These are phyloP conservation scores for Acanthochlamys bracteata DNA, from an alignment of 106 monocot genomes.

Conservation along the genomic window DNA sequence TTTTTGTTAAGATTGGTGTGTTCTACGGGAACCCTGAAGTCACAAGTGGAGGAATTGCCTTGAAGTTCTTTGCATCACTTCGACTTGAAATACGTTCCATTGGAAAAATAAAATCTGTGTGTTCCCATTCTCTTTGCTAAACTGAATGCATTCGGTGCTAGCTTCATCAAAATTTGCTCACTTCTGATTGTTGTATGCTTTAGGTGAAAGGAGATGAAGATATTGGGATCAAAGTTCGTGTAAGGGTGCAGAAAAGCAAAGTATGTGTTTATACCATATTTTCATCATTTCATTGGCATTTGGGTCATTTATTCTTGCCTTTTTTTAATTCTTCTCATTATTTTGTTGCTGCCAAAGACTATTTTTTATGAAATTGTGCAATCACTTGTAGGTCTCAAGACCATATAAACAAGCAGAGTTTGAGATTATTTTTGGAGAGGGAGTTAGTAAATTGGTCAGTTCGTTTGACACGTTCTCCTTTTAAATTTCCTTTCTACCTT, in stretches of 20 bases:
- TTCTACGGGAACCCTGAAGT: conserved; percentile 99
- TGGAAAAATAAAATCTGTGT: conserved; percentile 97
- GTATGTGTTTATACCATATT: conserved; percentile 18
- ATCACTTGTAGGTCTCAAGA: conserved; percentile 61
- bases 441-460: conserved; percentile 75
- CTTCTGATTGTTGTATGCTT: conserved; percentile 1
- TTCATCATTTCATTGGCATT: not conserved
- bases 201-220: conserved; percentile 81
- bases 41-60: conserved; percentile 96
- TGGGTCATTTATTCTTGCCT: not conserved
- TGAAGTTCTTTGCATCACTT: conserved; percentile 97
- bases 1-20: conserved; percentile 69
- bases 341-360: not conserved
- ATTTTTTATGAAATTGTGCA: not conserved
- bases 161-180: too few species aligned
- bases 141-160: not conserved
- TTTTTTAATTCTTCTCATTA: not conserved
- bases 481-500: too few species aligned
- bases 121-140: not conserved
- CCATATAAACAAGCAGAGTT: conserved; percentile 98
- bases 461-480: not conserved
- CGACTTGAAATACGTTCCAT: conserved; percentile 93
- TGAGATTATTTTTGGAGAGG: conserved; percentile 97
- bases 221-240: conserved; percentile 60
- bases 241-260: conserved; percentile 82